These are phyloP conservation scores for Cercospora zeina DNA, from an alignment of 2,329 filamentous ascomycete species.

Conservation along the genomic window DNA sequence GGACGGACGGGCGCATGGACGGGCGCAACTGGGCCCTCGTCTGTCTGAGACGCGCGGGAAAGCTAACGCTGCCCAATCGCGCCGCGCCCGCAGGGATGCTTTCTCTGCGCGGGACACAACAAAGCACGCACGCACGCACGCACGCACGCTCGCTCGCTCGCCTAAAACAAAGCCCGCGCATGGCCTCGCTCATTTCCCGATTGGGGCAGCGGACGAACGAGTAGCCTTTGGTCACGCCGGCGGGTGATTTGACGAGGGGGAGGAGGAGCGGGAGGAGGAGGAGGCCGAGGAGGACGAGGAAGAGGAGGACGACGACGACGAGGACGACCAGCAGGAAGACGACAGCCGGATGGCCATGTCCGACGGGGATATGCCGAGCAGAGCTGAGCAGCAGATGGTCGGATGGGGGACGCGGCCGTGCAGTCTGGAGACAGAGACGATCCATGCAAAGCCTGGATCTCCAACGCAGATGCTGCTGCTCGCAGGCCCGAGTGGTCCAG, in stretches of 20 bases:
- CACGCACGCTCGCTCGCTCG: not conserved
- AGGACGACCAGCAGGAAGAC: not conserved
- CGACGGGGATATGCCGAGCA: not conserved
- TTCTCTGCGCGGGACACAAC: constrained; percentile 17
- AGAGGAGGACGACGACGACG: not conserved
- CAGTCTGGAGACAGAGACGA: constrained; percentile 18
- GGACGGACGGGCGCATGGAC: constrained; percentile 12
- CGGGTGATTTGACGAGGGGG: not conserved
- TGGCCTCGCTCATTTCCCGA: constrained; percentile 28
- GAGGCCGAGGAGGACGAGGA: not conserved
- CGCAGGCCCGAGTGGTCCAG: constrained; percentile 30
- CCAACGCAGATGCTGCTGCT: constrained; percentile 25
- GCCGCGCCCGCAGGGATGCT: constrained; percentile 14
- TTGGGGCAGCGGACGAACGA: constrained; percentile 15
- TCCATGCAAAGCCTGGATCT: constrained; percentile 35
- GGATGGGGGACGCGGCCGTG: constrained; percentile 1
- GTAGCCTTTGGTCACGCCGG: not conserved
- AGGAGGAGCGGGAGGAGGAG: not conserved
- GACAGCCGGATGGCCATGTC: not conserved
- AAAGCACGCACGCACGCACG: constrained; percentile 1
- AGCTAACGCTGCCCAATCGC: constrained; percentile 14
- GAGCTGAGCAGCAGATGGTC: too few relatives aligned
- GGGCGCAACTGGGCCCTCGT: not conserved
- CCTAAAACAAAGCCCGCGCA: constrained; percentile 9
- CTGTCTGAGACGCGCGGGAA: constrained; percentile 11